Evolutionary conservation across 129 eudicot genomes (phyloP).

Genomic region (Ambrosia artemisiifolia): DNA sequence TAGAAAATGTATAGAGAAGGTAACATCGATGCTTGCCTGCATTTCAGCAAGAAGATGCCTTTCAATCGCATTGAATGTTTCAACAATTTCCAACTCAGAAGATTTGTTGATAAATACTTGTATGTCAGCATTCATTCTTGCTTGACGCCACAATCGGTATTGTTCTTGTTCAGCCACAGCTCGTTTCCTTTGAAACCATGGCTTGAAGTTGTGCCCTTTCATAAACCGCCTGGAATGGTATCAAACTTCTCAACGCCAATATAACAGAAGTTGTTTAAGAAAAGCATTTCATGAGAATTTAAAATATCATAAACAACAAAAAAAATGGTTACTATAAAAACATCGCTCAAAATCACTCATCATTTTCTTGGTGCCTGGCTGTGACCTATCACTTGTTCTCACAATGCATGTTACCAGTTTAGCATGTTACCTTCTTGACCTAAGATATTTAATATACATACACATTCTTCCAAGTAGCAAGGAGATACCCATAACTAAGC

Average conservation of each 20-base stretch:
- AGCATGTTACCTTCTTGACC: background rate
- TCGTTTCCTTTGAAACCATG: conserved; percentile 85
- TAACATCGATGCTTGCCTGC: conserved; percentile 48
- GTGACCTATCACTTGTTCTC: too few relatives aligned
- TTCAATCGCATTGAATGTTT: conserved; percentile 82
- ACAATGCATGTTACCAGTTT: too few relatives aligned
- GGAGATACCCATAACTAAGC: background rate
- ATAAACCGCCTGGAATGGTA: conserved; percentile 61
- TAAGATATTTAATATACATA: background rate
- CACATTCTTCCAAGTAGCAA: too few relatives aligned
- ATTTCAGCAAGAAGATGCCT: conserved; percentile 72
- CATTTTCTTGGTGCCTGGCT: background rate
- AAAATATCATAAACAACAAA: background rate
- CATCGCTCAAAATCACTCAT: background rate
- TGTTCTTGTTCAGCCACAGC: conserved; percentile 94
- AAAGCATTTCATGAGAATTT: background rate
- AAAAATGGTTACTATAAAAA: background rate
- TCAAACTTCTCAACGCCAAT: conserved; percentile 5
- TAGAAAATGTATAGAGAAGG: conserved; percentile 8
- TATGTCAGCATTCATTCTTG: conserved; percentile 73
- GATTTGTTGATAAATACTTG: conserved; percentile 44
- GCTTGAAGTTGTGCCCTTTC: conserved; percentile 76
- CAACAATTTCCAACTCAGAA: conserved; percentile 83
- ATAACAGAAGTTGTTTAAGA: too few relatives aligned
- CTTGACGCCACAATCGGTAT: conserved; percentile 84